phyloP scores from a whole-genome alignment of 2,329 filamentous ascomycete species.

The Aspergillus uvarum region DNA sequence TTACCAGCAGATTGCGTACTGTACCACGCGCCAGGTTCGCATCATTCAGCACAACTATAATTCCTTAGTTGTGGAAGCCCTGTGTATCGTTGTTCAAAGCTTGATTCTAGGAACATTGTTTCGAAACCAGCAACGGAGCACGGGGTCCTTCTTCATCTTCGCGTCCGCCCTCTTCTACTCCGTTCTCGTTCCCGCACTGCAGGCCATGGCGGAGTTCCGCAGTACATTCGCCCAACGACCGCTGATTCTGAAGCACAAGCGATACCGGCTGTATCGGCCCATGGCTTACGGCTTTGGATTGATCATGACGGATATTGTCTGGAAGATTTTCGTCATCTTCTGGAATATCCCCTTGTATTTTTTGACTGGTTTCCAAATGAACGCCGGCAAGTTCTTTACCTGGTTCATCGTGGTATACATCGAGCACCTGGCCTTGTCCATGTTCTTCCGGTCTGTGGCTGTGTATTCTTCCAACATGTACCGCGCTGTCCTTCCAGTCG shows the following conservation, averaged over 20 bases:
- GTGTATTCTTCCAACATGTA: constrained; percentile 76
- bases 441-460: constrained; percentile 71
- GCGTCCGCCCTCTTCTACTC: constrained; percentile 17
- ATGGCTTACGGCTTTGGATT: constrained; percentile 73
- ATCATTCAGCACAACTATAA: constrained; percentile 6
- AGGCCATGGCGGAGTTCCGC: constrained; percentile 14
- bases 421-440: constrained; percentile 61
- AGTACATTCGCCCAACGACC: constrained; percentile 16
- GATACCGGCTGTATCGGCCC: constrained; percentile 58
- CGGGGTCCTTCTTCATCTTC: constrained; percentile 10
- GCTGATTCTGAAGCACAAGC: constrained; percentile 17
- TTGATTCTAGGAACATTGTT: constrained; percentile 20
- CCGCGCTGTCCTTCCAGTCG: constrained; percentile 76
- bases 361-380: constrained; percentile 64
- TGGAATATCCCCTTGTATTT: constrained; percentile 75
- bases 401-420: constrained; percentile 59
- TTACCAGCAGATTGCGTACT: constrained; percentile 1
- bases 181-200: constrained; percentile 13
- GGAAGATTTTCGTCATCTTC: constrained; percentile 66
- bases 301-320: constrained; percentile 72
- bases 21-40: constrained; percentile 5
- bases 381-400: constrained; percentile 70
- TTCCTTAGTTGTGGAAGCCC: constrained; percentile 1
- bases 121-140: constrained; percentile 7
- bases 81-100: constrained; percentile 12